Conservation (phyloP, 805 yeast species). For the Starmera dryadoides region DNA sequence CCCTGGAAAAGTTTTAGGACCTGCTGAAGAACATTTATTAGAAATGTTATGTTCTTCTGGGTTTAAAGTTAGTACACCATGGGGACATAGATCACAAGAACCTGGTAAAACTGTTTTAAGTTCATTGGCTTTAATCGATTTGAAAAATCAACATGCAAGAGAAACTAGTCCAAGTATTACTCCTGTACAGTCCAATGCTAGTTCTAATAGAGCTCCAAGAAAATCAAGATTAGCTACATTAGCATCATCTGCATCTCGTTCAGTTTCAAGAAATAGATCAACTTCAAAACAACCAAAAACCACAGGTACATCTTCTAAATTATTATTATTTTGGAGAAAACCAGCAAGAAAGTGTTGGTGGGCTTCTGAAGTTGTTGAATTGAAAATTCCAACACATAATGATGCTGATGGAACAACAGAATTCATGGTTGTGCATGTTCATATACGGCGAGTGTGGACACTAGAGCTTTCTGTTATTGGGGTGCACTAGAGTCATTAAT, state of each 20-base stretch:
- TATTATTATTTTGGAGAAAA: conserved; percentile 89
- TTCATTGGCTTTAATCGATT: conserved; percentile 68
- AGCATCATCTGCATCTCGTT: conserved; percentile 55
- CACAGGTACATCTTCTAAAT: conserved; percentile 44
- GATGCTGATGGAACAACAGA: conserved; percentile 23
- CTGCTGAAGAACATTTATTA: conserved; percentile 91
- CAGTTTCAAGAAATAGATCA: conserved; percentile 43
- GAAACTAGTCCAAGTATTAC: conserved; percentile 33
- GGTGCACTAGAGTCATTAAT: conserved; percentile 37
- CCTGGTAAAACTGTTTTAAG: conserved; percentile 83
- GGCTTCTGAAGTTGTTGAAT: conserved; percentile 56
- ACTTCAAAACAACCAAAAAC: conserved; percentile 29
- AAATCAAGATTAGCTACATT: conserved; percentile 54
- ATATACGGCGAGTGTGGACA: conserved; percentile 94
- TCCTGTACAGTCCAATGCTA: conserved; percentile 34
- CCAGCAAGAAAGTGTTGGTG: conserved; percentile 99
- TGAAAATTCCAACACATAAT: conserved; percentile 25
- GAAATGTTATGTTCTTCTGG: conserved; percentile 95
- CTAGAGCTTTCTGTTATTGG: conserved; percentile 88
- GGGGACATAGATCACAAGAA: conserved; percentile 91
- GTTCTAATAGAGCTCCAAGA: conserved; percentile 31
- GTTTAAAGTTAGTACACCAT: conserved; percentile 51
- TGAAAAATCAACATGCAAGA: conserved; percentile 26
- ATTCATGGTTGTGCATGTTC: conserved; percentile 53
- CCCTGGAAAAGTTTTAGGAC: conserved; percentile 51